Base-by-base conservation (phyloP, 352 stramenopile species). In the Aphanomyces euteiches region DNA sequence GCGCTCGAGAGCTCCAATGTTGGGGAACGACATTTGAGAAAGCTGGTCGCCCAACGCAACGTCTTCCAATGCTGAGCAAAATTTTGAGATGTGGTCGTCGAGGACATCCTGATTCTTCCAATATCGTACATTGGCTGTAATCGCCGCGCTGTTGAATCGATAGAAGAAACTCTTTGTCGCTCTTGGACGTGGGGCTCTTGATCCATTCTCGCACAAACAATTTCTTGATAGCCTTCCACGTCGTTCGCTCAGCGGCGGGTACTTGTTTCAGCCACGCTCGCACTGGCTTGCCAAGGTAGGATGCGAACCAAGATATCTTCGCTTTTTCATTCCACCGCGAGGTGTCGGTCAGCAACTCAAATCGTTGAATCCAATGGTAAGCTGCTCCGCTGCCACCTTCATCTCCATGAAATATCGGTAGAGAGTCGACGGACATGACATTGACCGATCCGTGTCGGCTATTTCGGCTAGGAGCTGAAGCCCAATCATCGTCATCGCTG, bases 151-250 rank as follows among this genome's bases (percentile, higher is more conserved):
- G 13, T 53, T 53, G 45, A n/a, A 19, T 53, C 45, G 28, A 28
- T 28, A 53, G 13, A 19, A n/a, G 45, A 19, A n/a, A 53, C 13
- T 53, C 13, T 19, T 53, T 53, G 45, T 53, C 45, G n/a, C 13
- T 19, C n/a, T 53, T 53, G 13, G 45, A 19, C 45, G n/a, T 15
- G 13, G 2, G 45, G 45, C n/a, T 53, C 13, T 15, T 53, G 45
- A 53, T 53, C 45, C 45, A 53, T 53, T 53, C 45, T 19, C 2
- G 13, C 2, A 19, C 45, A 53, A 53, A 53, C 45, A n/a, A n/a
- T 53, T 19, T 53, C 45, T 53, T 53, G 45, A 53, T 53, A 53
- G 13, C 45, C 2, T 53, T 53, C 45, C 45, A 53, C 45, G 45
- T n/a, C 45, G 13, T 1, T 19, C n/a, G 13, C 1, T 53, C 13